A percentile compares a stretch with the other conserved stretches of the same genome.
Evolutionary conservation across 148 eudicot species (phyloP).

Genomic region (Tetragonia tetragonoides): DNA sequence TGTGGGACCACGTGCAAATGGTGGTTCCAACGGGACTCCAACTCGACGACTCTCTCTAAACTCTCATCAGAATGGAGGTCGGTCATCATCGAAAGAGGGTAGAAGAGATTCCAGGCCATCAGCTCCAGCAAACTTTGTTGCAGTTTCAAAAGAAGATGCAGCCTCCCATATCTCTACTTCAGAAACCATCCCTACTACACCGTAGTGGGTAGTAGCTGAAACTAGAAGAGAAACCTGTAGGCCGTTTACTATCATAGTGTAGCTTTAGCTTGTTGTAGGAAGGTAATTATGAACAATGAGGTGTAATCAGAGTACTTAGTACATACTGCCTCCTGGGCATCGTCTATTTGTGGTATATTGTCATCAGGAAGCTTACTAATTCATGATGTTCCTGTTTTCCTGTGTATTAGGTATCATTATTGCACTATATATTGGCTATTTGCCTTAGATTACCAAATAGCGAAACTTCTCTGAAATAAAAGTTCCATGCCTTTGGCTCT

Average conservation of each 20-base stretch:
- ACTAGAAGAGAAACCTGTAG: conserved; percentile 28
- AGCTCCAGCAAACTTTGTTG: conserved; percentile 78
- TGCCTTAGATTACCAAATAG: not conserved
- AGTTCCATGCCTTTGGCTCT: not conserved
- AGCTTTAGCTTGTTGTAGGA: conserved; percentile 27
- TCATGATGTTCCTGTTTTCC: conserved; percentile 17
- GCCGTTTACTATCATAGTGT: conserved; percentile 17
- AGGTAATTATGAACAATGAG: conserved; percentile 21
- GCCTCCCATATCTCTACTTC: conserved; percentile 72
- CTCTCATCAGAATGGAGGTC: conserved; percentile 59
- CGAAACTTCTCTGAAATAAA: not conserved
- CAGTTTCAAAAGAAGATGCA: conserved; percentile 75
- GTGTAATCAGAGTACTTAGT: conserved; percentile 23
- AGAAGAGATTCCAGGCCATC: conserved; percentile 61
- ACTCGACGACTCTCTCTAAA: conserved; percentile 64
- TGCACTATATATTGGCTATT: not conserved
- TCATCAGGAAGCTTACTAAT: conserved; percentile 31
- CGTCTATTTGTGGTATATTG: conserved; percentile 29
- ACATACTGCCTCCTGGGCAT: conserved; percentile 18
- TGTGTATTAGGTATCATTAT: conserved; percentile 3
- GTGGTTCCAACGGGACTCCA: conserved; percentile 65
- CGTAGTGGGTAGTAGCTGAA: conserved; percentile 27
- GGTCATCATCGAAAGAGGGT: conserved; percentile 64
- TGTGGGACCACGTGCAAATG: conserved; percentile 79
- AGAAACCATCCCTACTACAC: conserved; percentile 65